These are phyloP conservation scores for Daldinia childiae DNA, from an alignment of 495 filamentous ascomycete genomes.

Conservation along the genomic window DNA sequence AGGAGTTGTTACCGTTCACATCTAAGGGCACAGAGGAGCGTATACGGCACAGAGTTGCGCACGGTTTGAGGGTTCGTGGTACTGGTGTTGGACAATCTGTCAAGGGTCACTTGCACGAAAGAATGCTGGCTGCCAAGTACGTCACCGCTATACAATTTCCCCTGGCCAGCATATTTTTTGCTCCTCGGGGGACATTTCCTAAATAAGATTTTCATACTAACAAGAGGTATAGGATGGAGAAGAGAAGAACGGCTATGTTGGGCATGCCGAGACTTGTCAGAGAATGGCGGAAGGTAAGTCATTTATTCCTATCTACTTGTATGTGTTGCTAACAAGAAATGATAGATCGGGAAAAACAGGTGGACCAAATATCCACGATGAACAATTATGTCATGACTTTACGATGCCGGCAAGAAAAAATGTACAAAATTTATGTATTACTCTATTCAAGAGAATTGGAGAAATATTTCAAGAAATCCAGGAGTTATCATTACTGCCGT, in stretches of 20 bases:
- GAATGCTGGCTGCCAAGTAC: slow-evolving; percentile 78
- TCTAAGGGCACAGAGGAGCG: slow-evolving; percentile 78
- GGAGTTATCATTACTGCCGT: not conserved
- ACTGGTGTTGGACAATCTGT: slow-evolving; percentile 92
- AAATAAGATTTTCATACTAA: slow-evolving; percentile 30
- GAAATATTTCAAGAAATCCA: slow-evolving; percentile 24
- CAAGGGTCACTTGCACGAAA: slow-evolving; percentile 94
- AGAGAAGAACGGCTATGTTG: slow-evolving; percentile 89
- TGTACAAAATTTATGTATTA: slow-evolving; percentile 46
- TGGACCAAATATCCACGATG: slow-evolving; percentile 93
- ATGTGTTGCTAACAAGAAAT: slow-evolving; percentile 26
- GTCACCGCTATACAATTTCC: slow-evolving; percentile 42
- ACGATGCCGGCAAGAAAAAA: slow-evolving; percentile 27
- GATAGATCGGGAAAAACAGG: slow-evolving; percentile 80
- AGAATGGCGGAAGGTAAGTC: slow-evolving; percentile 89
- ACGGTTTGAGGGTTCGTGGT: slow-evolving; percentile 82
- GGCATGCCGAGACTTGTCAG: slow-evolving; percentile 90
- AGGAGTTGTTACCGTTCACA: slow-evolving; percentile 81
- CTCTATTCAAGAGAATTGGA: slow-evolving; percentile 15
- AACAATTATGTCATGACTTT: slow-evolving; percentile 35
- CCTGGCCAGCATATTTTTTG: not conserved
- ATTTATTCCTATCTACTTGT: not conserved
- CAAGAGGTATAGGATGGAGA: slow-evolving; percentile 71
- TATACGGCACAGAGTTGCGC: slow-evolving; percentile 70
- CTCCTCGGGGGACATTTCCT: not conserved